Percentiles rank a stretch among this genome's conserved stretches.
Evolutionary conservation across 1,284 basidiomycete species (phyloP).

Genomic region (Pyrrhoderma lamaoense): DNA sequence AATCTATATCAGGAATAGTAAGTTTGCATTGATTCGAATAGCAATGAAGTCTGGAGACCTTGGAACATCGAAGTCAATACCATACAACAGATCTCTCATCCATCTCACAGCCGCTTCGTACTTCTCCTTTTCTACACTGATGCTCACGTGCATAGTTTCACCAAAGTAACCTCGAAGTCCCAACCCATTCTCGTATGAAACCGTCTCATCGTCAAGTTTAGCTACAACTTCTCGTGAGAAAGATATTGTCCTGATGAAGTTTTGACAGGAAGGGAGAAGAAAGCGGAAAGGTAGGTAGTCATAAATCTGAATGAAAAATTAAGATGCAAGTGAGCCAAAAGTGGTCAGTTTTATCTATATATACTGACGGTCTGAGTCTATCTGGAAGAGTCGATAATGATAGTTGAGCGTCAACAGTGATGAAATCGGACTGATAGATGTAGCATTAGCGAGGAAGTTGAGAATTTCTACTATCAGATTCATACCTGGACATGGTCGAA

Average conservation of each 20-base stretch:
- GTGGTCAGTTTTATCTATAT: too few species aligned
- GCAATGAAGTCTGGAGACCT: constrained; percentile 40
- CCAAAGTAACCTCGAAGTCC: constrained; percentile 68
- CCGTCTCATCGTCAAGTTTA: constrained; percentile 86
- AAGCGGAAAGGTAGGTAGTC: constrained; percentile 76
- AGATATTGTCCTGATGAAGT: constrained; percentile 65
- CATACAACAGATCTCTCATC: constrained; percentile 86
- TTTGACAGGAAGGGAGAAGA: constrained; percentile 86
- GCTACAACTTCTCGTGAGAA: constrained; percentile 87
- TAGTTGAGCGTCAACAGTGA: constrained; percentile 74
- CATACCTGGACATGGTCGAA: constrained; percentile 81
- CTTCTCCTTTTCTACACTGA: constrained; percentile 77
- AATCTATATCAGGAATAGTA: constrained; percentile 44
- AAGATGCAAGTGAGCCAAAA: constrained; percentile 13
- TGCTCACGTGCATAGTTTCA: constrained; percentile 69
- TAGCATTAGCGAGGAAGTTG: constrained; percentile 1
- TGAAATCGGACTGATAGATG: constrained; percentile 75
- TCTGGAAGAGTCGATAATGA: constrained; percentile 68
- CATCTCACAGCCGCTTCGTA: constrained; percentile 84
- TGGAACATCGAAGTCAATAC: constrained; percentile 77
- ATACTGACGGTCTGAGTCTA: constrained; percentile 66
- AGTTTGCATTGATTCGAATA: background rate
- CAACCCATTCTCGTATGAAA: constrained; percentile 74
- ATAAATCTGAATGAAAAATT: constrained; percentile 48
- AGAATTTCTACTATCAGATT: too few species aligned